Base-by-base conservation (phyloP, 495 filamentous ascomycete species). In the Tuber melanosporum region DNA sequence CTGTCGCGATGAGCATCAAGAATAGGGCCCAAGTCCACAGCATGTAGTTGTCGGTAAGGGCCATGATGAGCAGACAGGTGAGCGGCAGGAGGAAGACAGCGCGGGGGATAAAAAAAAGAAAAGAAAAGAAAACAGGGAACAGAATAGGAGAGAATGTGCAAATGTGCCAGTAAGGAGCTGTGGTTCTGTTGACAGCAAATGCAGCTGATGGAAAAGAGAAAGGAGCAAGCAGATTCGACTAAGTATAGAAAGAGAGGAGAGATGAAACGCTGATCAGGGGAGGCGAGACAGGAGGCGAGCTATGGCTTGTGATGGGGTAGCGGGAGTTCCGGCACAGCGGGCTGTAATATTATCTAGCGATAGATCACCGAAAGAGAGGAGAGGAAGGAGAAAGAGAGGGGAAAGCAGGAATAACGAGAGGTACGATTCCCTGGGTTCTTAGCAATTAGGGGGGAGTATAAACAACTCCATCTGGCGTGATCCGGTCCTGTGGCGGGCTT, bases 21-120 rank as follows among this genome's bases (percentile, higher is more conserved):
- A 88, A 82, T 82, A 95, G 88, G 78, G 88, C 87, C 73, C 92
- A 83, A 75, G 89, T 88, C 87, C 94, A 98, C 85, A 97, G 88
- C 77, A 97, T 81, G 86, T 93, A 94, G 74, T 75, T 82, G 57
- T 83, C 77, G 39, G 77, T 74, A 70, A 82, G 71, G 70, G 72
- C 77, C 75, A 82, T 82, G 44, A 26, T 39, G 73, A 77, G 52
- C n/a, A 52, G 49, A 12, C 49, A 62, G 32, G 52, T 62, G 52
- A 62, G 26, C 52, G n/a, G 52, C n/a, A 32, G 26, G 52, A 15
- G 8, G n/a, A 32, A 15, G n/a, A 62, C 52, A 62, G 52, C n/a
- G 52, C 12, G 52, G n/a, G 52, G 52, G n/a, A 9, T 32, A 26
- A 62, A 62, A 62, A 62, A 62, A 14, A n/a, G n/a, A n/a, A 62